phyloP scores from a whole-genome alignment of 176 grass and related monocot species.

The Avena insularis region DNA sequence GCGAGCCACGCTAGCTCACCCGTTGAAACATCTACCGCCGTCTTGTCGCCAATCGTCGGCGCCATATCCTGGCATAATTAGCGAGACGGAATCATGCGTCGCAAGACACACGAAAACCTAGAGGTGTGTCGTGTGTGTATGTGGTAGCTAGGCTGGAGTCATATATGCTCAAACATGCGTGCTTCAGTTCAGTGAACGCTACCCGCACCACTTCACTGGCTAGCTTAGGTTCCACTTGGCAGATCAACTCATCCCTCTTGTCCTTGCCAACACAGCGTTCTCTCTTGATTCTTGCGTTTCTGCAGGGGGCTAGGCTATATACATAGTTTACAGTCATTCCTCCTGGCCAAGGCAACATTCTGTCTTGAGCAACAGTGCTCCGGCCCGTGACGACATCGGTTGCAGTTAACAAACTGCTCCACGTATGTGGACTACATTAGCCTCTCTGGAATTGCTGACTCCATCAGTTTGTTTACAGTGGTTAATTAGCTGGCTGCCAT shows the following conservation, averaged over 20 bases:
- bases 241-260: background rate
- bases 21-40: background rate
- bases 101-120: slow-evolving; percentile 10
- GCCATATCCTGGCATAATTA: background rate
- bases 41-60: background rate
- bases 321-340: background rate
- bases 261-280: slow-evolving; percentile 33
- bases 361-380: slow-evolving; percentile 25
- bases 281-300: slow-evolving; percentile 20
- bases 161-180: background rate
- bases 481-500: slow-evolving; percentile 42
- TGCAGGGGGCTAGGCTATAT: background rate
- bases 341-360: slow-evolving; percentile 32
- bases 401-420: slow-evolving; percentile 45
- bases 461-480: slow-evolving; percentile 2
- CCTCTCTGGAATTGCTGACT: slow-evolving; percentile 43
- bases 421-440: background rate
- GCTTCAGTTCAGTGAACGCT: background rate
- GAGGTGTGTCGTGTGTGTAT: background rate
- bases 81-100: background rate
- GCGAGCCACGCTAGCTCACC: background rate
- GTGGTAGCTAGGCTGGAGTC: background rate
- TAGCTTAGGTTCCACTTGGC: slow-evolving; percentile 5
- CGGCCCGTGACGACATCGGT: slow-evolving; percentile 49
- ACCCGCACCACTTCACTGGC: background rate